phyloP scores from a whole-genome alignment of 768 basidiomycete genomes.

The Auricularia sp. region DNA sequence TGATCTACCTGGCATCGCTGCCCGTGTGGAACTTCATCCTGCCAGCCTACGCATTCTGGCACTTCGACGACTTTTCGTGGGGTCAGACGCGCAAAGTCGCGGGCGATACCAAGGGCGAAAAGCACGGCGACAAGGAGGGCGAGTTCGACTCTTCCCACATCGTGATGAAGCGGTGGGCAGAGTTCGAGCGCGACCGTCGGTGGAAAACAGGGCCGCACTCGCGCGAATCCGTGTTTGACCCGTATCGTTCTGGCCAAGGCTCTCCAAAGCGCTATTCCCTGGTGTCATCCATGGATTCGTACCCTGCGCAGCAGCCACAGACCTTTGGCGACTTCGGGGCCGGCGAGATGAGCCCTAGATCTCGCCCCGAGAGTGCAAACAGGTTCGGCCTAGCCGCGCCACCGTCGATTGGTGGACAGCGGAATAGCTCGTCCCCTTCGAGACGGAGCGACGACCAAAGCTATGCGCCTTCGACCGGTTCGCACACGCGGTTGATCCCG shows the following conservation, averaged over 20 bases:
- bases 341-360: background rate
- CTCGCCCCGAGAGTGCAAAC: background rate
- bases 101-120: constrained; percentile 54
- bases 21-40: constrained; percentile 97
- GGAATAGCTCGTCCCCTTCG: background rate
- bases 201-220: constrained; percentile 85
- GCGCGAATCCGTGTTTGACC: constrained; percentile 57
- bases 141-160: constrained; percentile 95
- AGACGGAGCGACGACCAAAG: background rate
- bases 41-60: constrained; percentile 96
- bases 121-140: constrained; percentile 90
- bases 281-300: background rate
- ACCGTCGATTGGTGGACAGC: background rate
- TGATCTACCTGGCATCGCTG: constrained; percentile 82
- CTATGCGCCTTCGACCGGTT: background rate
- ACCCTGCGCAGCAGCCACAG: background rate
- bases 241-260: constrained; percentile 12
- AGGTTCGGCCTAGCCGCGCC: background rate
- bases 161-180: constrained; percentile 98
- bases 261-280: constrained; percentile 44
- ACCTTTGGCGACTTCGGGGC: background rate
- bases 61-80: constrained; percentile 98
- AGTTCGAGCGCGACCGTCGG: constrained; percentile 90
- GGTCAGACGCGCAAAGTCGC: constrained; percentile 81
- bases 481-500: background rate